Percentiles rank a stretch among this genome's conserved stretches.
Evolutionary conservation across 2,329 filamentous ascomycete genomes (phyloP).

Genomic region (Orbilia javanica): DNA sequence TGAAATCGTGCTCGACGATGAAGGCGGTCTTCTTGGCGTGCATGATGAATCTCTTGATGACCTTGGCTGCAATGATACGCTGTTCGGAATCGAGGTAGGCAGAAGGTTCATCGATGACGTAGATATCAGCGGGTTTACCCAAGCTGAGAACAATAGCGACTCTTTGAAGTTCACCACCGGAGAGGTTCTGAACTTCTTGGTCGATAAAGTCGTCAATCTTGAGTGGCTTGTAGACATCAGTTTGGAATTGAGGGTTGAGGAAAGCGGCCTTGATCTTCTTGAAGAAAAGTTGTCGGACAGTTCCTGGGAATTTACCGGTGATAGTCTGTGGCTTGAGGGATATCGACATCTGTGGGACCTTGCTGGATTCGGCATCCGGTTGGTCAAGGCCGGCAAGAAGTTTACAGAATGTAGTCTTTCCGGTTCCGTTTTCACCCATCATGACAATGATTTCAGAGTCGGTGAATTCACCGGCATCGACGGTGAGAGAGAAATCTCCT

Average conservation of each 20-base stretch:
- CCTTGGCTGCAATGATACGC: constrained; percentile 94
- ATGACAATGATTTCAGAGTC: constrained; percentile 99
- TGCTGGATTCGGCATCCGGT: constrained; percentile 79
- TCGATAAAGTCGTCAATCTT: constrained; percentile 99
- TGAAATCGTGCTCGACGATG: constrained; percentile 99
- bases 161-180: constrained; percentile 98
- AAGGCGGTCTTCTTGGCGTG: constrained; percentile 99
- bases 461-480: constrained; percentile 88
- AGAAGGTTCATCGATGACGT: constrained; percentile 96
- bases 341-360: constrained; percentile 93
- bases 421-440: constrained; percentile 99
- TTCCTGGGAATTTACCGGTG: constrained; percentile 96
- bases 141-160: constrained; percentile 98
- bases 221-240: constrained; percentile 98
- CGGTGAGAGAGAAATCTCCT: constrained; percentile 84
- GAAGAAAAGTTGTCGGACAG: constrained; percentile 97
- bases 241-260: constrained; percentile 97
- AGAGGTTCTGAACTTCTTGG: constrained; percentile 98
- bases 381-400: constrained; percentile 93
- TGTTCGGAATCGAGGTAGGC: constrained; percentile 99
- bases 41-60: constrained; percentile 99
- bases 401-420: constrained; percentile 98
- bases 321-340: constrained; percentile 99
- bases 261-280: constrained; percentile 99
- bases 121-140: constrained; percentile 95